Evolutionary conservation across 208 protist genomes (phyloP).

Genomic region (Tritrichomonas foetus): DNA sequence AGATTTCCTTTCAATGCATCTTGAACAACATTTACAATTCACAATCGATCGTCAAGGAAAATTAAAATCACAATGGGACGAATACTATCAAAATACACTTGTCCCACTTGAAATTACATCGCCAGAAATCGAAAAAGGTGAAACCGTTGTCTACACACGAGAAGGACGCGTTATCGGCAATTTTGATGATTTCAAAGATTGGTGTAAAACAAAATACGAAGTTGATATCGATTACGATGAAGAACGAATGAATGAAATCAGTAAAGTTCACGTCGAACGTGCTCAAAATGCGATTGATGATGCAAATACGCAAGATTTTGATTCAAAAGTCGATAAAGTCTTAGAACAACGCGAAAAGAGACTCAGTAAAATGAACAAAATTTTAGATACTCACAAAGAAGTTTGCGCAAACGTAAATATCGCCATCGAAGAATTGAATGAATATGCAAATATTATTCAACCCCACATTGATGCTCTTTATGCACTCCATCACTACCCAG

Average conservation of each 20-base stretch:
- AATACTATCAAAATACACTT: conserved; percentile 14
- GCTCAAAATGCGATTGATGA: not conserved
- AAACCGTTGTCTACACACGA: not conserved
- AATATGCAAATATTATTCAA: not conserved
- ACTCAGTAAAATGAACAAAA: not conserved
- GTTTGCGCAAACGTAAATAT: not conserved
- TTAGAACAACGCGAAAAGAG: not conserved
- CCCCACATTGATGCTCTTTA: not conserved
- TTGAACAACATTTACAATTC: not conserved
- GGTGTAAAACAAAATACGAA: not conserved
- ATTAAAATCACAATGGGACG: not conserved
- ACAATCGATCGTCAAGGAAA: not conserved
- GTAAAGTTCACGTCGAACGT: not conserved
- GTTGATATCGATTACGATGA: not conserved
- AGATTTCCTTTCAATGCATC: not conserved
- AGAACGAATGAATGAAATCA: not conserved
- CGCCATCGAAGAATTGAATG: not conserved
- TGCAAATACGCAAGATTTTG: not conserved
- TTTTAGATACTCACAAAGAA: not conserved
- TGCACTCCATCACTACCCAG: not conserved
- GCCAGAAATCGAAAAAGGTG: not conserved
- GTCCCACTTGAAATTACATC: conserved; percentile 26
- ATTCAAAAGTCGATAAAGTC: not conserved
- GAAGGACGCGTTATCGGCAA: not conserved
- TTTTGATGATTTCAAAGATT: not conserved